Conservation (phyloP, 2,329 filamentous ascomycete genomes). For the Venturia pyrina region DNA sequence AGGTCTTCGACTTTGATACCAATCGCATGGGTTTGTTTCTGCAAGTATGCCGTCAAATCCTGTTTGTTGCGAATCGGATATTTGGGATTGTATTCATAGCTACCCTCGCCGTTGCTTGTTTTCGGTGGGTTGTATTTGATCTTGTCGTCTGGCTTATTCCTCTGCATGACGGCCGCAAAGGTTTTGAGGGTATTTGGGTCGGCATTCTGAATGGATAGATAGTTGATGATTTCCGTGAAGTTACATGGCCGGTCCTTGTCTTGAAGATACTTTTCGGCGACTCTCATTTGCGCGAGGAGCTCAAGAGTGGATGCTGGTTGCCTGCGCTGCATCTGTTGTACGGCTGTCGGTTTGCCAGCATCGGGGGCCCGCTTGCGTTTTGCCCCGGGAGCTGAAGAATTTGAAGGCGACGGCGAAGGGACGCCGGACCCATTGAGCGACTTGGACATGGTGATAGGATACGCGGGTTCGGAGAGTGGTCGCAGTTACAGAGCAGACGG, state of each 20-base stretch:
- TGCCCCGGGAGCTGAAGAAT: conserved; percentile 11
- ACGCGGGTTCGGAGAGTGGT: not conserved
- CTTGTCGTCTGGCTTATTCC: conserved; percentile 57
- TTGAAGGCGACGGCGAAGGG: conserved; percentile 26
- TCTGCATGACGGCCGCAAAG: conserved; percentile 49
- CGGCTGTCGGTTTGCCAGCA: not conserved
- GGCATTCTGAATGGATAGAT: conserved; percentile 60
- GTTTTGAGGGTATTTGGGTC: conserved; percentile 32
- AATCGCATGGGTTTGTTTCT: conserved; percentile 68
- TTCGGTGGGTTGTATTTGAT: conserved; percentile 42
- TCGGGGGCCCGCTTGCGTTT: conserved; percentile 13
- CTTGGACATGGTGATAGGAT: not conserved
- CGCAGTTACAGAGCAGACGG: not conserved
- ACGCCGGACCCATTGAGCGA: not conserved
- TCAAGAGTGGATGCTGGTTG: not conserved
- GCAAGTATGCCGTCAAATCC: conserved; percentile 70
- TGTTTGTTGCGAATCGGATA: conserved; percentile 72
- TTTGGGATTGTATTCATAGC: conserved; percentile 74
- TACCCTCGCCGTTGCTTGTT: conserved; percentile 53
- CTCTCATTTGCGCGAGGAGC: conserved; percentile 76
- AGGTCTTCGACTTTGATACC: conserved; percentile 80
- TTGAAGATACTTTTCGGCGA: conserved; percentile 73
- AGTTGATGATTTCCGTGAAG: conserved; percentile 68
- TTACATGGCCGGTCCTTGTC: conserved; percentile 58
- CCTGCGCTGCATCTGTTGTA: not conserved